Base-by-base conservation (phyloP, 768 basidiomycete species). In the Pholiota microspora region DNA sequence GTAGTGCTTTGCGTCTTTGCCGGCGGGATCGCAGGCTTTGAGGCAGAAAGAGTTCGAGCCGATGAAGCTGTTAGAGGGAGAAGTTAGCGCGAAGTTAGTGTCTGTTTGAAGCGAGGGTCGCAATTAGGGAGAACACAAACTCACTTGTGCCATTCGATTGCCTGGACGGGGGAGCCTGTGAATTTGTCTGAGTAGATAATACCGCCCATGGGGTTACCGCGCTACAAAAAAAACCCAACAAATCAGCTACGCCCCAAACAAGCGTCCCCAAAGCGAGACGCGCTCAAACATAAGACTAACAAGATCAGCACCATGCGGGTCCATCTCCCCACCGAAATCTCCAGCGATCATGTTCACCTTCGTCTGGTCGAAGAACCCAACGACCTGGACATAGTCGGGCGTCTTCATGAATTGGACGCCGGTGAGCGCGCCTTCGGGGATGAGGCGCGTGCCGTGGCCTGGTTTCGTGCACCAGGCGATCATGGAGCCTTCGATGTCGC, bases 161-260 rank as follows among this genome's bases (percentile, higher is more conserved):
- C 77, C 63, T 92, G 90, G 9, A 70, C 62, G 64, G 71, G 77
- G 0, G 72, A 65, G 16, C 77, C 71, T 34, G 67, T 71, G 63
- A 77, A 87, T 5, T 72, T 77, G 53, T 73, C 82, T 1, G 86
- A 82, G 72, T 80, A 92, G 21, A 90, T 51, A 27, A 92, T 66
- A 38, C 82, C 87, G 60, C 90, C 89, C 42, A 89, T 77, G 1
- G 88, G 88, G 72, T 91, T 94, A n/a, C 91, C 92, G 58, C 86
- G 82, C 81, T 88, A 59, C 4, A 34, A 45, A 36, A 84, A 69
- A 87, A 89, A 12, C 86, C n/a, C n/a, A n/a, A n/a, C n/a, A n/a
- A n/a, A n/a, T n/a, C n/a, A n/a, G n/a, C n/a, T n/a, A n/a, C n/a
- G n/a, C n/a, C n/a, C n/a, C n/a, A n/a, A n/a, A n/a, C n/a, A n/a